A percentile compares a stretch with the other conserved stretches of the same genome.
Conservation (phyloP, 2,329 filamentous ascomycete genomes). For the Claviceps monticola region DNA sequence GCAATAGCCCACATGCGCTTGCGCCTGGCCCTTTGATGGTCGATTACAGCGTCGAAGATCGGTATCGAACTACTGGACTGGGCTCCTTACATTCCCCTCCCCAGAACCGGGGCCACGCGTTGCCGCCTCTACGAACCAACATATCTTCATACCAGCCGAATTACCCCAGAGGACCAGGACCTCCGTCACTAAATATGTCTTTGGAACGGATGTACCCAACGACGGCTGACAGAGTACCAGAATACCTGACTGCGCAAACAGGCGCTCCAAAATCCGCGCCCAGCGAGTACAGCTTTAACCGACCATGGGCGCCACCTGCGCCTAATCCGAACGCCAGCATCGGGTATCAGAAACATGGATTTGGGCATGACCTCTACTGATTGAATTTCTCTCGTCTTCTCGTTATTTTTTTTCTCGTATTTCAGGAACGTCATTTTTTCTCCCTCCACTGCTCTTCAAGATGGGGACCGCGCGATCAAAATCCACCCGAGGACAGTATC, state of each 20-base stretch:
- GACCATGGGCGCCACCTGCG: constrained; percentile 22
- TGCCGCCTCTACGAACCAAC: constrained; percentile 17
- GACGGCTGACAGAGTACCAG: constrained; percentile 20
- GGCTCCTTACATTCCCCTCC: constrained; percentile 21
- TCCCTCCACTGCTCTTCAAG: too few species aligned
- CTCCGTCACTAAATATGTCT: constrained; percentile 39
- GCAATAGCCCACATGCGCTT: constrained; percentile 36
- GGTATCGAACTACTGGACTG: constrained; percentile 22
- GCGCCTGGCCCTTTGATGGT: constrained; percentile 30
- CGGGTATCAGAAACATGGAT: background rate
- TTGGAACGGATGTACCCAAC: constrained; percentile 11
- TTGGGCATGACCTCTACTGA: constrained; percentile 2
- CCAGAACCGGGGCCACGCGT: constrained; percentile 28
- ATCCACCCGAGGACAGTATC: background rate
- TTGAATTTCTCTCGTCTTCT: background rate
- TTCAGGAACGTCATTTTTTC: too few species aligned
- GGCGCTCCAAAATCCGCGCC: constrained; percentile 39
- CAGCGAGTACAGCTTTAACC: constrained; percentile 40
- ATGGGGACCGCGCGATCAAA: too few species aligned
- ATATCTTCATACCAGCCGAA: constrained; percentile 17
- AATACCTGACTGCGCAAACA: constrained; percentile 41
- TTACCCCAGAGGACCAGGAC: constrained; percentile 39
- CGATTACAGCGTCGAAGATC: constrained; percentile 19
- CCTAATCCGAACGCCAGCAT: background rate
- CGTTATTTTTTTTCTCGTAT: background rate